A percentile compares a stretch with the other conserved stretches of the same genome.
These are phyloP conservation scores for Hsuehochloa calcarea DNA, from an alignment of 176 grass and related monocot species.

Conservation along the genomic window DNA sequence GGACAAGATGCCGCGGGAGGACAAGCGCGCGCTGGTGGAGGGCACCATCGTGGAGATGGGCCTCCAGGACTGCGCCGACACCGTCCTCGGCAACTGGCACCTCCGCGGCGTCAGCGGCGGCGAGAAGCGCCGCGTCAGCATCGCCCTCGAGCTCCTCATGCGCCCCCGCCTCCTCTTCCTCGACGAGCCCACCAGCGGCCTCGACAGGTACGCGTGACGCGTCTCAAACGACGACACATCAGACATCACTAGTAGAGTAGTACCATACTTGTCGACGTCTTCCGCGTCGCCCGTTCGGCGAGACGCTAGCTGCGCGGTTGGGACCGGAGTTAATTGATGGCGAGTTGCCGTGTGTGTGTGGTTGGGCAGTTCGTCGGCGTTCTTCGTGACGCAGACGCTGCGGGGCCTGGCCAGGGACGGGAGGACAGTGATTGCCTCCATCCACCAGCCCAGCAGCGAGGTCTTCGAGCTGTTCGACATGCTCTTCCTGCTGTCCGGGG, in stretches of 20 bases:
- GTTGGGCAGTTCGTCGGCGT: slow-evolving; percentile 78
- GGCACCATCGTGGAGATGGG: slow-evolving; percentile 96
- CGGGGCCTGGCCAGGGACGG: slow-evolving; percentile 83
- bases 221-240: not conserved
- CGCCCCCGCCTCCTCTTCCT: slow-evolving; percentile 95
- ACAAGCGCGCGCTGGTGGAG: slow-evolving; percentile 90
- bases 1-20: slow-evolving; percentile 81
- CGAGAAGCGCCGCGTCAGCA: slow-evolving; percentile 98
- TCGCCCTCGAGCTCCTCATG: slow-evolving; percentile 98
- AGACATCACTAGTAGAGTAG: not conserved
- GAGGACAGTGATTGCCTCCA: slow-evolving; percentile 88
- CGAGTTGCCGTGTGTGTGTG: not conserved
- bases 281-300: not conserved
- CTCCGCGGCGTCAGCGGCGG: slow-evolving; percentile 93
- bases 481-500: slow-evolving; percentile 91
- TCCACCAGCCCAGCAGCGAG: slow-evolving; percentile 99
- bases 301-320: not conserved
- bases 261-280: not conserved
- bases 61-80: slow-evolving; percentile 95
- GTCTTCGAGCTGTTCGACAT: slow-evolving; percentile 98
- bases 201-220: slow-evolving; percentile 63
- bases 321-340: slow-evolving; percentile 13
- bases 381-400: slow-evolving; percentile 98
- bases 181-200: slow-evolving; percentile 97
- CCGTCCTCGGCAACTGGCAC: slow-evolving; percentile 97